These are phyloP conservation scores for Chaetomium fimeti DNA, from an alignment of 495 filamentous ascomycete species.

Conservation along the genomic window DNA sequence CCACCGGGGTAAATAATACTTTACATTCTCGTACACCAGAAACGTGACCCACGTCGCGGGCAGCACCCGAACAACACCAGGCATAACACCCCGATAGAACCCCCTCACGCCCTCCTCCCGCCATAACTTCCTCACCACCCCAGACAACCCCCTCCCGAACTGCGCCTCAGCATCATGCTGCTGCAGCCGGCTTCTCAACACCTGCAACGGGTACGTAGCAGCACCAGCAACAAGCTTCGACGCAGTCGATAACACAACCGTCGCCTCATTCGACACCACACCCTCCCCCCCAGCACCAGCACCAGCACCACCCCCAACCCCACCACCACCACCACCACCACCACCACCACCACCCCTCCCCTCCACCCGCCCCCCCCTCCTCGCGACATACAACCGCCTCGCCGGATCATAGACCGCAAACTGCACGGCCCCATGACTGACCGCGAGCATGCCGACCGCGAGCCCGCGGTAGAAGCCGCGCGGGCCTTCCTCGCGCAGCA, in stretches of 20 bases:
- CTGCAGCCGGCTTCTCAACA: constrained; percentile 82
- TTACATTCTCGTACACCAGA: constrained; percentile 93
- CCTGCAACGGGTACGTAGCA: constrained; percentile 91
- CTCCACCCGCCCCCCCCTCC: constrained; percentile 21
- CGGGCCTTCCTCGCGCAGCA: constrained; percentile 67
- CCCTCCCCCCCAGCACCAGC: not conserved
- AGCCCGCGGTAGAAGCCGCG: constrained; percentile 81
- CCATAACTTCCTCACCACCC: constrained; percentile 74
- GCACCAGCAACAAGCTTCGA: constrained; percentile 84
- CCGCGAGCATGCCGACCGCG: constrained; percentile 80
- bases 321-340: not conserved
- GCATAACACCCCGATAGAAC: constrained; percentile 90
- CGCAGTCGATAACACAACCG: constrained; percentile 70
- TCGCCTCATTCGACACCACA: constrained; percentile 70
- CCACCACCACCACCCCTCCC: constrained; percentile 21
- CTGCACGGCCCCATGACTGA: constrained; percentile 90
- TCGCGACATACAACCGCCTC: constrained; percentile 55
- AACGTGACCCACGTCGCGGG: constrained; percentile 98
- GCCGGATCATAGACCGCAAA: constrained; percentile 93
- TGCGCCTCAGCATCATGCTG: constrained; percentile 70
- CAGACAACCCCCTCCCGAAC: constrained; percentile 66
- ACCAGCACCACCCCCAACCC: constrained; percentile 25
- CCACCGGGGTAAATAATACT: constrained; percentile 59
- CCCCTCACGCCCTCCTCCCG: constrained; percentile 72
- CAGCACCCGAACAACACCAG: constrained; percentile 82